Evolutionary conservation across 1,284 basidiomycete species (phyloP).

Genomic region (Heliocybe sulcata): DNA sequence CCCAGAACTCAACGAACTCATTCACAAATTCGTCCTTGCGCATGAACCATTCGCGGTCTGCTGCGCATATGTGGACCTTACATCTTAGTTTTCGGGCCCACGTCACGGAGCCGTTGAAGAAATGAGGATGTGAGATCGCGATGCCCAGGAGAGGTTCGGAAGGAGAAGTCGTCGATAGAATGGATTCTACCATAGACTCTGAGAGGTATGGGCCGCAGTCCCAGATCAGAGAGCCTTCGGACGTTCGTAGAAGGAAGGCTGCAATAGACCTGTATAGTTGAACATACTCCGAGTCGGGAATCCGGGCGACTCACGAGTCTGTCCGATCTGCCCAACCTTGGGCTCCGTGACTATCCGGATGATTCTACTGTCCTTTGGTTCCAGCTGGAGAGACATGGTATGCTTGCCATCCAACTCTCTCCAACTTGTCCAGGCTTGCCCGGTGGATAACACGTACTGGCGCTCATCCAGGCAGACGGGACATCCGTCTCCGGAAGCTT

Average conservation of each 20-base stretch:
- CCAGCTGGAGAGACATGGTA: background rate
- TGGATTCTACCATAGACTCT: background rate
- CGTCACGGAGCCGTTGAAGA: background rate
- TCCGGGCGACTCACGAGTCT: background rate
- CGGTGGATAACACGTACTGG: background rate
- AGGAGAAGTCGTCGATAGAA: background rate
- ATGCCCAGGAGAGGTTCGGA: conserved; percentile 1
- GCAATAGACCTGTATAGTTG: no score
- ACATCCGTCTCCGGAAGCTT: background rate
- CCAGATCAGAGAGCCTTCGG: background rate
- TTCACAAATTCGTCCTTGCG: background rate
- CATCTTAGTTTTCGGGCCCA: background rate
- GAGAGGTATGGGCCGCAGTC: conserved; percentile 1
- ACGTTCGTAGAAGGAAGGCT: background rate
- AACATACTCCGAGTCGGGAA: no score
- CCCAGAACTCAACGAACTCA: background rate
- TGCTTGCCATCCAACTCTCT: background rate
- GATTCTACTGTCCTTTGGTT: background rate
- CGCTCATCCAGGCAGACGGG: conserved; percentile 2
- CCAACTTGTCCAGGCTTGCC: conserved; percentile 2
- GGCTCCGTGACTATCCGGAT: conserved; percentile 1
- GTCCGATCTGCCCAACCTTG: background rate
- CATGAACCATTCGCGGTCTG: conserved; percentile 1
- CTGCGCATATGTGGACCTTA: background rate
- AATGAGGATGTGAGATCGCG: conserved; percentile 3